phyloP scores from a whole-genome alignment of 345 rosid species.

The Alliaria petiolata region DNA sequence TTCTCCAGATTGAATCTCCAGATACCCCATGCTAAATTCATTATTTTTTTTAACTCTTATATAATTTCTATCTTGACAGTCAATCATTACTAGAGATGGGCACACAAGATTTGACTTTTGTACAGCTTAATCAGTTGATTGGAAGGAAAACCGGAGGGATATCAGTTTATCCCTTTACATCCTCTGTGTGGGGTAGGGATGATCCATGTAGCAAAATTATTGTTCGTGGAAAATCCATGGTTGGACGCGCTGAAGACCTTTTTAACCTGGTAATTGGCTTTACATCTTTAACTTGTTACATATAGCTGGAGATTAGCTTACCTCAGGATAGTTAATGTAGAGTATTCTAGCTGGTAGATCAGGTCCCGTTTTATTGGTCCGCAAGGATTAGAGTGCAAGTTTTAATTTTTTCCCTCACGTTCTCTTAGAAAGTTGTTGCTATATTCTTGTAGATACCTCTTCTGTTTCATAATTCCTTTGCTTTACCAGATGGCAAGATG shows the following conservation, averaged over 20 bases:
- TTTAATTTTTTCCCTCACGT: no score
- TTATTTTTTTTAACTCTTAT: neutral
- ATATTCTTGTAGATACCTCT: no score
- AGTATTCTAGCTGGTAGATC: neutral
- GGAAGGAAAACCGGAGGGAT: conserved; percentile 99
- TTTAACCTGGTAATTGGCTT: neutral
- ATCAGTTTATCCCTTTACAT: conserved; percentile 87
- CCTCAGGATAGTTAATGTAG: neutral
- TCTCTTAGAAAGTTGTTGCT: no score
- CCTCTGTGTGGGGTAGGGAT: conserved; percentile 69
- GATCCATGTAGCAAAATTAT: conserved; percentile 54
- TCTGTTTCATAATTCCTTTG: no score
- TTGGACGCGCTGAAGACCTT: conserved; percentile 2
- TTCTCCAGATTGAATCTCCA: neutral
- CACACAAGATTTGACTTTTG: conserved; percentile 82
- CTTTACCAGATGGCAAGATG: no score
- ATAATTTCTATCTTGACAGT: conserved; percentile 39
- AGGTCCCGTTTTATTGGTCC: neutral
- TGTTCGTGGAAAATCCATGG: conserved; percentile 5
- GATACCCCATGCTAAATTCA: neutral
- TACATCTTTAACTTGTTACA: neutral
- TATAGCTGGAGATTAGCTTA: neutral
- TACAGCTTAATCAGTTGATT: conserved; percentile 95
- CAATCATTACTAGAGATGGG: conserved; percentile 99
- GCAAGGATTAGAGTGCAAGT: no score